These are phyloP conservation scores for Globisporangium iwayamae DNA, from an alignment of 352 stramenopile species.

Conservation along the genomic window DNA sequence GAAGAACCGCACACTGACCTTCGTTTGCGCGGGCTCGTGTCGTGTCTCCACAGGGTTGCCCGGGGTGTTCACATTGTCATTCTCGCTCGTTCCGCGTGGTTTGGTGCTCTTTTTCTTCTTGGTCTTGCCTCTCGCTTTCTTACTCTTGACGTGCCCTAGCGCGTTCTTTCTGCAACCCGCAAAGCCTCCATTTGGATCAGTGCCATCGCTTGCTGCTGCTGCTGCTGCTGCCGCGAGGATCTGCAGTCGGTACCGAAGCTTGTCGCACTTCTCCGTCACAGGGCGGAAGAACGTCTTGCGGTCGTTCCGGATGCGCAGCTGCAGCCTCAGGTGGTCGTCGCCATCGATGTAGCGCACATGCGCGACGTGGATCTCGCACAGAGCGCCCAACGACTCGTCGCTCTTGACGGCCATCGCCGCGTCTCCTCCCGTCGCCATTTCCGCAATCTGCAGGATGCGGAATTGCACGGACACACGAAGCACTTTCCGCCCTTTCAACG, in stretches of 20 bases:
- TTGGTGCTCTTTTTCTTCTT: constrained; percentile 26
- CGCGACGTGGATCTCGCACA: constrained; percentile 25
- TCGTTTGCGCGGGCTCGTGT: constrained; percentile 3
- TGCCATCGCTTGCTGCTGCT: neutral
- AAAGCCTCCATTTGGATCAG: neutral
- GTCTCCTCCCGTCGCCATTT: neutral
- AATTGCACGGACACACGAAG: neutral
- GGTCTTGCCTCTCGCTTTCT: neutral
- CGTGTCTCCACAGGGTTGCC: neutral
- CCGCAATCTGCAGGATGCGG: neutral
- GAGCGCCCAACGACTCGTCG: neutral
- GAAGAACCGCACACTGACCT: constrained; percentile 45
- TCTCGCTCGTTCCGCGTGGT: constrained; percentile 10
- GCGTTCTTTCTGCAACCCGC: neutral
- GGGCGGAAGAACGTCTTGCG: constrained; percentile 49
- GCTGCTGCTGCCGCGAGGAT: constrained; percentile 32
- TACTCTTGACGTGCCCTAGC: constrained; percentile 4
- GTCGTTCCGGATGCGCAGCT: constrained; percentile 42
- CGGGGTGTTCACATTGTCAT: neutral
- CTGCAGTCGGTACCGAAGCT: constrained; percentile 58
- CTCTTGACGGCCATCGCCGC: neutral
- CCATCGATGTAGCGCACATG: constrained; percentile 42
- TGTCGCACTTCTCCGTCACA: constrained; percentile 41
- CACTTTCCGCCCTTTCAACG: neutral
- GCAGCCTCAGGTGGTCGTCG: constrained; percentile 49